Conservation (phyloP, 176 grass and related monocot species). For the Zoysia japonica region DNA sequence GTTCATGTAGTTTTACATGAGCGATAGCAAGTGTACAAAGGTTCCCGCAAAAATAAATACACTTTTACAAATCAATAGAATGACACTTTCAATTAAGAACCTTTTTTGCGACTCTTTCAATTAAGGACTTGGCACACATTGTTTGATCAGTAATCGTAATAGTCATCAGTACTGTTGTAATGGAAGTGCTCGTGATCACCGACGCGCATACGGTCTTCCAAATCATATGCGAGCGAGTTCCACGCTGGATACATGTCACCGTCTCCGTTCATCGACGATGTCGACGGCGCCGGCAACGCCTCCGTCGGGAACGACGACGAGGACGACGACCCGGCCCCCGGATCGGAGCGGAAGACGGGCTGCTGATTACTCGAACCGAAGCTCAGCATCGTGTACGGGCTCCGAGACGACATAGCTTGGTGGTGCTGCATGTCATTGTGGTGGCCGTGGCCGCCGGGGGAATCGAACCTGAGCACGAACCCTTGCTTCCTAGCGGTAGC, state of each 20-base stretch:
- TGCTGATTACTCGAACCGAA: conserved; percentile 35
- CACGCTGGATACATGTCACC: conserved; percentile 32
- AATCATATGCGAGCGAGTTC: conserved; percentile 36
- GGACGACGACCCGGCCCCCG: neutral
- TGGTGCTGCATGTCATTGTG: neutral
- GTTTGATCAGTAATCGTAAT: conserved; percentile 28
- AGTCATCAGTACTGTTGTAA: conserved; percentile 16
- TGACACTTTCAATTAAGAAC: neutral
- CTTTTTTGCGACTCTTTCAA: neutral
- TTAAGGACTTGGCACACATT: neutral
- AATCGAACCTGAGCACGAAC: conserved; percentile 43
- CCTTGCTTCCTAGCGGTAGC: neutral
- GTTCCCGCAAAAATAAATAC: conserved; percentile 12
- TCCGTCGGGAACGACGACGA: conserved; percentile 26
- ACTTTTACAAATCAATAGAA: neutral
- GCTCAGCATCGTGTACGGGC: conserved; percentile 43
- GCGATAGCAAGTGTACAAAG: too few relatives aligned
- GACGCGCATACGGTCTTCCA: conserved; percentile 32
- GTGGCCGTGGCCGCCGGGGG: conserved; percentile 28
- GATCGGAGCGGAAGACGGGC: conserved; percentile 23
- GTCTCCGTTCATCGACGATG: neutral
- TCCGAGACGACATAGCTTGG: neutral
- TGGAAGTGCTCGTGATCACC: conserved; percentile 35
- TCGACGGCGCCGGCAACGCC: neutral
- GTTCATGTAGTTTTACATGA: too few relatives aligned